phyloP scores from a whole-genome alignment of 306 rosid genomes.

The Sindora glabra region DNA sequence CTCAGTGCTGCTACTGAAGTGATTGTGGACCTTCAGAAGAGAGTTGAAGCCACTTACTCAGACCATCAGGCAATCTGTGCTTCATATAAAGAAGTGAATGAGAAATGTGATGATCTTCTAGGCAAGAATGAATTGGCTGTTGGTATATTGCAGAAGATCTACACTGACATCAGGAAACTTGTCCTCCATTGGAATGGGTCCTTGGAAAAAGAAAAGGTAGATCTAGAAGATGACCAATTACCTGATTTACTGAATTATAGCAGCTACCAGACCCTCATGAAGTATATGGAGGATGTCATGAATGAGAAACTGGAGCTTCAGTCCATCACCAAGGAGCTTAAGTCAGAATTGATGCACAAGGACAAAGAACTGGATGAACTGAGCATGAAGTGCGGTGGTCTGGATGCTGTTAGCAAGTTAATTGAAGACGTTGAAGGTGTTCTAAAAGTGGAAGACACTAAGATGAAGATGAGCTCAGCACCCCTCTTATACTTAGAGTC shows the following conservation, averaged over 20 bases:
- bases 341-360: conserved; percentile 51
- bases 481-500: conserved; percentile 53
- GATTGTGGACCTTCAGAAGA: conserved; percentile 55
- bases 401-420: conserved; percentile 46
- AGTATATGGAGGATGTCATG: conserved; percentile 39
- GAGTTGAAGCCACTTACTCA: conserved; percentile 46
- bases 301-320: conserved; percentile 52
- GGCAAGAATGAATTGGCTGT: conserved; percentile 54
- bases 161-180: conserved; percentile 48
- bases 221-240: conserved; percentile 30
- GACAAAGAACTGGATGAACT: conserved; percentile 55
- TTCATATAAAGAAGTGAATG: conserved; percentile 45
- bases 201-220: conserved; percentile 35
- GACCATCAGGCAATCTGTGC: conserved; percentile 40
- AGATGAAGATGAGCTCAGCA: conserved; percentile 20
- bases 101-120: conserved; percentile 49
- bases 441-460: conserved; percentile 39
- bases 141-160: conserved; percentile 39
- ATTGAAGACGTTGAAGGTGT: conserved; percentile 48
- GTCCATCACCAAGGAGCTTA: conserved; percentile 41
- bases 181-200: conserved; percentile 35
- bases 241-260: conserved; percentile 54
- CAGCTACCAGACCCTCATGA: conserved; percentile 43
- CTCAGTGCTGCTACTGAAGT: conserved; percentile 48
- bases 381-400: conserved; percentile 47